Conservation (phyloP, 345 rosid genomes). For the Pseudoturritis turrita region DNA sequence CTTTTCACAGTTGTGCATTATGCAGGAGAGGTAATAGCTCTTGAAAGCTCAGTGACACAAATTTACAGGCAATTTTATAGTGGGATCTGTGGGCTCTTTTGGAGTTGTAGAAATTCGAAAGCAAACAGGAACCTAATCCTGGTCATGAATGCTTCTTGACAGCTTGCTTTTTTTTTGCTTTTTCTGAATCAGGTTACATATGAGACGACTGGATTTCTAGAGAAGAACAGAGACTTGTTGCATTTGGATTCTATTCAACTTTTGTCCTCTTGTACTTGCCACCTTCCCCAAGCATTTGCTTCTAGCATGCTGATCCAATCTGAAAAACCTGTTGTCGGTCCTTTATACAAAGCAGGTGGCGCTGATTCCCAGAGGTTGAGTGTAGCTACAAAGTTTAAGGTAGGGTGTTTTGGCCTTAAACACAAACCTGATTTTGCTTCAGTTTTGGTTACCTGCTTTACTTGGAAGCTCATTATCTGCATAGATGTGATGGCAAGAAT, state of each 20-base stretch:
- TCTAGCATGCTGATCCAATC: conserved; percentile 79
- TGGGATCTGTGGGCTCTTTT: not conserved
- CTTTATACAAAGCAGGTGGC: conserved; percentile 87
- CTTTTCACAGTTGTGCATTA: conserved; percentile 82
- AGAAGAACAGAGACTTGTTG: conserved; percentile 92
- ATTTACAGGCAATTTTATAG: not conserved
- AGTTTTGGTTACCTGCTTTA: not conserved
- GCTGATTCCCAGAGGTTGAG: conserved; percentile 96
- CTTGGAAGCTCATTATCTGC: not conserved
- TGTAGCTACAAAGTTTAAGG: conserved; percentile 95
- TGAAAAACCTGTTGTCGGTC: conserved; percentile 73
- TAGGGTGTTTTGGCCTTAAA: conserved; percentile 21
- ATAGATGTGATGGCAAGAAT: not conserved
- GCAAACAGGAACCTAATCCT: conserved; percentile 1
- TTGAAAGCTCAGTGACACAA: conserved; percentile 5
- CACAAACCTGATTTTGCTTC: not conserved
- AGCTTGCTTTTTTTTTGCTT: conserved; percentile 26
- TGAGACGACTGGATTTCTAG: conserved; percentile 91
- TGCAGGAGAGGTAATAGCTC: conserved; percentile 84
- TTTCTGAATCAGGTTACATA: conserved; percentile 69
- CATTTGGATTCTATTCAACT: conserved; percentile 93
- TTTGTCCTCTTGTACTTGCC: conserved; percentile 82
- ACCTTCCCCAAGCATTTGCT: conserved; percentile 87
- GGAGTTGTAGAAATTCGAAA: not conserved
- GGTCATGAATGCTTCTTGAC: conserved; percentile 20